A percentile compares a stretch with the other conserved stretches of the same genome.
Evolutionary conservation across 2,329 filamentous ascomycete species (phyloP).

Genomic region (Penicillium sp.): DNA sequence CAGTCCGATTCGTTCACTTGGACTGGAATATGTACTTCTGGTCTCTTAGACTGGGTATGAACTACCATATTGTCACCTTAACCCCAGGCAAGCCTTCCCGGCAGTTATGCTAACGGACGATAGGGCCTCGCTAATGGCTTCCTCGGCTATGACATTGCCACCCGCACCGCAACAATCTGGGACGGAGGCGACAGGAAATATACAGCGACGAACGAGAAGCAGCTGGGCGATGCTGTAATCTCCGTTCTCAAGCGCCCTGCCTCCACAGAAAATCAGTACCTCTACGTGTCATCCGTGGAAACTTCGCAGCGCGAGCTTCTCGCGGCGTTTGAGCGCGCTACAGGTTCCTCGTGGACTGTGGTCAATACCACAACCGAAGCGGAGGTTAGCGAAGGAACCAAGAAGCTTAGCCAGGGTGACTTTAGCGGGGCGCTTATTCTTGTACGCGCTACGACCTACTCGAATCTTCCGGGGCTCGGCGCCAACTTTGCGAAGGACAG

Average conservation of each 20-base stretch:
- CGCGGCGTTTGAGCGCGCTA: constrained; percentile 57
- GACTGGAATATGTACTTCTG: constrained; percentile 63
- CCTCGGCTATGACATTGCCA: constrained; percentile 57
- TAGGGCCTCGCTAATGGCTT: constrained; percentile 56
- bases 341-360: constrained; percentile 57
- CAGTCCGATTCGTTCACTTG: constrained; percentile 58
- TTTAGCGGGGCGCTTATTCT: constrained; percentile 30
- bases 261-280: constrained; percentile 62
- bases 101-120: background rate
- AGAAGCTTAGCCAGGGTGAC: constrained; percentile 29
- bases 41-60: constrained; percentile 64
- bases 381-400: constrained; percentile 22
- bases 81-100: too few relatives aligned
- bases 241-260: constrained; percentile 55
- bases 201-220: constrained; percentile 56
- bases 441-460: constrained; percentile 29
- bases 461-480: constrained; percentile 24
- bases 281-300: constrained; percentile 63
- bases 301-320: constrained; percentile 64
- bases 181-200: constrained; percentile 62
- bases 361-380: constrained; percentile 40
- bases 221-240: constrained; percentile 59
- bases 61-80: background rate
- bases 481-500: constrained; percentile 32
- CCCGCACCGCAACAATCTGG: constrained; percentile 58